Evolutionary conservation across 2,329 filamentous ascomycete genomes (phyloP), one percentile per base, ranked within the genome.

Genomic region (Trichoderma sp.): DNA sequence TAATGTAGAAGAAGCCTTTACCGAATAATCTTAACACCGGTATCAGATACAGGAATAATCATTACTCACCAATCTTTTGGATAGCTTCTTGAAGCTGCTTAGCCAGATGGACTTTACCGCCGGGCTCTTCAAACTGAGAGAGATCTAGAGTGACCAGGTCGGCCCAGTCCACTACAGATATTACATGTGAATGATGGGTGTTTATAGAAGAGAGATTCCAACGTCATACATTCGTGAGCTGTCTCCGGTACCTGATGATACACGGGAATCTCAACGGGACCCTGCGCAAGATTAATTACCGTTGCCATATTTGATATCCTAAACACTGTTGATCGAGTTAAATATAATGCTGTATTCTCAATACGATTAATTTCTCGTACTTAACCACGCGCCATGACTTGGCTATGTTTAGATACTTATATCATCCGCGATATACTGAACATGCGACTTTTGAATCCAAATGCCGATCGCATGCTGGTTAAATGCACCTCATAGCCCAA

Each of bases 1-100:
- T 85, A 24, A 90, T 84, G 70, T 89, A 89, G 78, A 90, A 90
- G 79, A 90, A 87, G 0, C 87, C 79, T 68, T 43, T 46, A 32
- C 7, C 5, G 21, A 8, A 46, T 55, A 26, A 64, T 13, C 55
- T 37, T 30, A 32, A 21, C 28, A 24, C 21, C 4, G n/a, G 32
- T 13, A 21, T 16, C 18, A 10, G 4, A 13, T 24, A 32, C 8
- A 13, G 32, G 21, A 10, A n/a, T 21, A 8, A 3, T 13, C 21
- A 13, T 49, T 2, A 63, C 70, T 34, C 37, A 69, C 70, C 72
- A 51, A 83, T 80, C 43, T 82, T 78, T 37, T 82, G 79, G 10
- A 86, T 83, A 2, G 86, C 86, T 64, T 88, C 83, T 24, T 84
- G 81, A 1, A 89, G 80, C 71, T 88, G 84, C 58, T 83, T 80